Evolutionary conservation across 139 green algal species (phyloP), one percentile per base, ranked within the genome.

Genomic region (Klebsormidium nitens): DNA sequence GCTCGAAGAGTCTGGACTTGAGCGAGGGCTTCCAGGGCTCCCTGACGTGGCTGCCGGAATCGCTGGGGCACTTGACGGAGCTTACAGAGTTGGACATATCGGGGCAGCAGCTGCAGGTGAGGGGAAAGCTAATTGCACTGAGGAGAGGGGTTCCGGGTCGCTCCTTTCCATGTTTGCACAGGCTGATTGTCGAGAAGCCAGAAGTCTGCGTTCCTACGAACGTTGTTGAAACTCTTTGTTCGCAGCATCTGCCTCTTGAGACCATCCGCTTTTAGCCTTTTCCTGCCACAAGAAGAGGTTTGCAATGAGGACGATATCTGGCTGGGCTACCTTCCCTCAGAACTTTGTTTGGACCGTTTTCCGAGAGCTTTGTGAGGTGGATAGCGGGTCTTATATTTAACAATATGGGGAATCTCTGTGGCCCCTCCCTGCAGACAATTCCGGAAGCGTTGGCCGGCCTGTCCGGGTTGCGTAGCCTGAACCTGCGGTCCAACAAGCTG

Each of bases 1-100:
- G 40, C 28, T 32, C 28, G 11, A 29, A n/a, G 5, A 36, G 42
- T 26, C 52, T 74, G n/a, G 66, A 74, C 49, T 40, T 62, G 36
- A 74, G 66, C 49, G 37, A 49, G 34, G 38, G 66, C 52, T 34
- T 11, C 28, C 39, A 66, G 17, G 48, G 32, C 36, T n/a, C n/a
- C n/a, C n/a, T n/a, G n/a, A n/a, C n/a, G n/a, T 74, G n/a, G n/a
- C 66, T 74, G 0, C 66, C 66, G 5, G 66, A 74, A 14, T 34
- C 32, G 5, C 35, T 74, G 8, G 66, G 49, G 26, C 56, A 44
- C 4, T 31, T 66, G 29, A 36, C 34, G 36, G 37, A 4, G 32
- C 31, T 72, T n/a, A 70, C n/a, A 44, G 35, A 26, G 34, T 5
- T 72, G 19, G 64, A 72, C 36, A 31, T 72, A 14, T 72, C 64